Conservation (phyloP, 495 filamentous ascomycete genomes). For the Penicillium coffeae region DNA sequence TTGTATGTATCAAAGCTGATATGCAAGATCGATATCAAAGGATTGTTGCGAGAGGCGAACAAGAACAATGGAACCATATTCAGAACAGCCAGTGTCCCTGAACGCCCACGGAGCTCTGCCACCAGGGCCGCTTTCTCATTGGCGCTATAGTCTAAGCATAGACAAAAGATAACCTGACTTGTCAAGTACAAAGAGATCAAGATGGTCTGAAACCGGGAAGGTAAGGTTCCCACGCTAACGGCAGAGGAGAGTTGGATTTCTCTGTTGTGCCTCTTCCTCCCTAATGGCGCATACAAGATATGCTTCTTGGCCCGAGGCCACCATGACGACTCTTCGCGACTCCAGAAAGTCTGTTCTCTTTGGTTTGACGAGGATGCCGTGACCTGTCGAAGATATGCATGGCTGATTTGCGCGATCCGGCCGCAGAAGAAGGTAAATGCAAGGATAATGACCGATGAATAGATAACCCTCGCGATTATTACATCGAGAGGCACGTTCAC, state of each 20-base stretch:
- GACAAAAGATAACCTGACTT: slow-evolving; percentile 76
- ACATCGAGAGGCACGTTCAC: slow-evolving; percentile 44
- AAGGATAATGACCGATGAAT: slow-evolving; percentile 44
- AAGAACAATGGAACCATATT: slow-evolving; percentile 93
- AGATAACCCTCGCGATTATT: slow-evolving; percentile 40
- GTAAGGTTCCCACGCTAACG: slow-evolving; percentile 85
- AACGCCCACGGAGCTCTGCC: slow-evolving; percentile 74
- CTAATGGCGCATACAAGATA: slow-evolving; percentile 76
- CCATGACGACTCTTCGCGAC: slow-evolving; percentile 60
- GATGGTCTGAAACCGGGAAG: slow-evolving; percentile 76
- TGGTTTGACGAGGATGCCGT: slow-evolving; percentile 52
- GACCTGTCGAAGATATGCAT: slow-evolving; percentile 68
- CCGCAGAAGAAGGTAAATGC: slow-evolving; percentile 52
- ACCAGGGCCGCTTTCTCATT: slow-evolving; percentile 48
- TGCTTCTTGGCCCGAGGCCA: slow-evolving; percentile 76
- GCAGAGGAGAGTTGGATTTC: slow-evolving; percentile 82
- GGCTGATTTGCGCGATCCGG: slow-evolving; percentile 57
- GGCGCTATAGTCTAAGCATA: slow-evolving; percentile 63
- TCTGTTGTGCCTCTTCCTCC: slow-evolving; percentile 79
- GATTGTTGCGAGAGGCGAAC: slow-evolving; percentile 88
- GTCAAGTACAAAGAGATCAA: slow-evolving; percentile 68
- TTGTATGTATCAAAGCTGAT: slow-evolving; percentile 98
- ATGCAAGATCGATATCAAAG: slow-evolving; percentile 73
- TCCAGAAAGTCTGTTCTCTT: slow-evolving; percentile 56
- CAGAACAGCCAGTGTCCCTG: slow-evolving; percentile 74